Percentiles rank a stretch among this genome's conserved stretches.
These are phyloP conservation scores for Chlorella variabilis DNA, from an alignment of 163 green algal genomes.

Conservation along the genomic window DNA sequence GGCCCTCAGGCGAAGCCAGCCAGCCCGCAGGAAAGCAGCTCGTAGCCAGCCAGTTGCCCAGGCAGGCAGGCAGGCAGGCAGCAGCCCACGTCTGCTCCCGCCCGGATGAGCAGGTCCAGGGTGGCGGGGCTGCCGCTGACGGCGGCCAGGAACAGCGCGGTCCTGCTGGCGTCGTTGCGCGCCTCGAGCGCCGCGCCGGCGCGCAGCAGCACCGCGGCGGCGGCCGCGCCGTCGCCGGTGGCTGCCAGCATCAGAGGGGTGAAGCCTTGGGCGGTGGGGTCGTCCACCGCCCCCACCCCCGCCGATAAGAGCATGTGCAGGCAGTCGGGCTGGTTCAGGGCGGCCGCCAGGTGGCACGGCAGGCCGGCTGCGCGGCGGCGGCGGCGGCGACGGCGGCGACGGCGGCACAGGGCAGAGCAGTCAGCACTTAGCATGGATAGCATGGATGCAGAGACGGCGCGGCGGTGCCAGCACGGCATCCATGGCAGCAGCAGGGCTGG, in stretches of 20 bases:
- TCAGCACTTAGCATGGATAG: too few species aligned
- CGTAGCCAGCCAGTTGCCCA: neutral
- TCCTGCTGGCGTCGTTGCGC: conserved; percentile 7
- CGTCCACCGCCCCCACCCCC: neutral
- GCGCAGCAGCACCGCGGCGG: conserved; percentile 28
- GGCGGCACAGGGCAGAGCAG: neutral
- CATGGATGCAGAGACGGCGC: too few species aligned
- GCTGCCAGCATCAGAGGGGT: conserved; percentile 33
- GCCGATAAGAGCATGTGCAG: conserved; percentile 3
- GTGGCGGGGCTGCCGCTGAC: neutral
- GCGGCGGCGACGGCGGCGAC: neutral
- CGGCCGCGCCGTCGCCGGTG: neutral
- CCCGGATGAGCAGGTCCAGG: conserved; percentile 3
- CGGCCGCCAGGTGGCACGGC: conserved; percentile 30
- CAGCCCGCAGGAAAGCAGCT: neutral
- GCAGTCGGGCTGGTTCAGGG: conserved; percentile 1
- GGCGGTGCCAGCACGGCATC: too few species aligned
- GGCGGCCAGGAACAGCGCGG: conserved; percentile 25
- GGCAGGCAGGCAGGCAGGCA: neutral
- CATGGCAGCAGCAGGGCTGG: too few species aligned
- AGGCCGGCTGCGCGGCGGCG: neutral
- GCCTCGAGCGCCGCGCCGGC: neutral
- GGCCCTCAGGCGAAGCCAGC: too few species aligned
- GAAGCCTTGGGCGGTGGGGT: conserved; percentile 9
- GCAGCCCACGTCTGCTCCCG: neutral